Evolutionary conservation across 2,329 filamentous ascomycete species (phyloP), one percentile per base, ranked within the genome.

Genomic region (Fusarium chlamydosporum): DNA sequence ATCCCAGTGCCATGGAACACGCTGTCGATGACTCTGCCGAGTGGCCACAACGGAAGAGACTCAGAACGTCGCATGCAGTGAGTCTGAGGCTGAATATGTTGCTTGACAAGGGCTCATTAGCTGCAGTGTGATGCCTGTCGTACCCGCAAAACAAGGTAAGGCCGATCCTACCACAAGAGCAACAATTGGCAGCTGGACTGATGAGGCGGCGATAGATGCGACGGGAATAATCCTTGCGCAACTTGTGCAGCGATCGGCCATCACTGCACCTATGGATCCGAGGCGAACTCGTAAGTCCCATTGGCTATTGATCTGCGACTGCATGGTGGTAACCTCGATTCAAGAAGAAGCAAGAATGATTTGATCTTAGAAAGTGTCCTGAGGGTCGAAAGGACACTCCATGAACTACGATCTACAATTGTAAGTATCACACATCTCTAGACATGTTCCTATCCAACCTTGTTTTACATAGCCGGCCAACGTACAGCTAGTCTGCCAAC

Each of bases 331-430:
- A 61, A 71, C 50, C 3, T 45, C 27, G 6, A 2, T 33, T 7
- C 9, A 12, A 84, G 80, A 45, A 78, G 83, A 61, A 83, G 83
- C 31, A 86, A 86, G 69, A 84, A 80, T 42, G 84, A 86, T 59
- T 74, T 85, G 46, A 85, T 86, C 23, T 78, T 86, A 4, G 83
- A 85, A 59, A 82, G 83, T 7, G 82, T 84, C 4, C 69, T 85
- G 2, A 77, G 84, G 15, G 80, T 85, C 20, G 84, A 86, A 66
- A 80, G 76, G 51, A 76, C 81, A 12, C 76, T 86, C 6, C 78
- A 82, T 20, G 81, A 84, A 58, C 78, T 85, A 63, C 81, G 80
- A 52, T 74, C 78, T 23, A 78, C 75, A 23, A 73, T 84, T 54
- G 81, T 82, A 38, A 76, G 76, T 66, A 20, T n/a, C 1, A 26